Evolutionary conservation across 371 early-diverging fungal genomes (phyloP).

Genomic region (Rhizopus stolonifer): DNA sequence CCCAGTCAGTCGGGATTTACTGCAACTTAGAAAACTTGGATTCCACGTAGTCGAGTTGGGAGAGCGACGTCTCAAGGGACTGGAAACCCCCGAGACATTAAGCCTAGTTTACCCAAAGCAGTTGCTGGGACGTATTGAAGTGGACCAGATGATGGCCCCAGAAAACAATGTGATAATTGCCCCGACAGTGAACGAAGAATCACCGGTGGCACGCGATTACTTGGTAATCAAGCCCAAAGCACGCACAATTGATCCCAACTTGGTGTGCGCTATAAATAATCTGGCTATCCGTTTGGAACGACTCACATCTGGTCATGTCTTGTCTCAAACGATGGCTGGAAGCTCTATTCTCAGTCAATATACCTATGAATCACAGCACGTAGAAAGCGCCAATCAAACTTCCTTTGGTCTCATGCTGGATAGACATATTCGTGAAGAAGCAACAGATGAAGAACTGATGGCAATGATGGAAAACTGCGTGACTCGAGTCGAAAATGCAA

Average conservation of each 20-base stretch:
- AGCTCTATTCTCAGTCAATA: conserved; percentile 27
- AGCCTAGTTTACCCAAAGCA: conserved; percentile 71
- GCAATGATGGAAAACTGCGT: conserved; percentile 60
- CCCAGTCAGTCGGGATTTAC: conserved; percentile 54
- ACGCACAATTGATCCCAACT: conserved; percentile 34
- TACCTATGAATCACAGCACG: conserved; percentile 7
- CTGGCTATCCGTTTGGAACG: conserved; percentile 47
- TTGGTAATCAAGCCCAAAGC: neutral
- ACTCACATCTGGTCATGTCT: conserved; percentile 34
- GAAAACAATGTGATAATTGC: neutral
- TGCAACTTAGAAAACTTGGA: conserved; percentile 69
- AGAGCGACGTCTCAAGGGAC: conserved; percentile 84
- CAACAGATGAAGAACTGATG: conserved; percentile 59
- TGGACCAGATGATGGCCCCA: conserved; percentile 28
- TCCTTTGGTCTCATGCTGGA: conserved; percentile 32
- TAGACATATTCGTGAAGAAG: conserved; percentile 52
- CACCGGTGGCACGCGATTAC: conserved; percentile 3
- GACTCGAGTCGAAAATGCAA: conserved; percentile 64
- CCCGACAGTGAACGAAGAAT: neutral
- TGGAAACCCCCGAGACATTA: conserved; percentile 86
- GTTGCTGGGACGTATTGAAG: conserved; percentile 49
- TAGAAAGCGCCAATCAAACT: conserved; percentile 25
- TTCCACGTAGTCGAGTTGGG: conserved; percentile 76
- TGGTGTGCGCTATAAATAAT: conserved; percentile 36
- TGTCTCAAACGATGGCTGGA: conserved; percentile 24